Percentiles rank a stretch among this genome's conserved stretches.
Evolutionary conservation across 176 grass and related monocot genomes (phyloP).

Genomic region (Poa pratensis): DNA sequence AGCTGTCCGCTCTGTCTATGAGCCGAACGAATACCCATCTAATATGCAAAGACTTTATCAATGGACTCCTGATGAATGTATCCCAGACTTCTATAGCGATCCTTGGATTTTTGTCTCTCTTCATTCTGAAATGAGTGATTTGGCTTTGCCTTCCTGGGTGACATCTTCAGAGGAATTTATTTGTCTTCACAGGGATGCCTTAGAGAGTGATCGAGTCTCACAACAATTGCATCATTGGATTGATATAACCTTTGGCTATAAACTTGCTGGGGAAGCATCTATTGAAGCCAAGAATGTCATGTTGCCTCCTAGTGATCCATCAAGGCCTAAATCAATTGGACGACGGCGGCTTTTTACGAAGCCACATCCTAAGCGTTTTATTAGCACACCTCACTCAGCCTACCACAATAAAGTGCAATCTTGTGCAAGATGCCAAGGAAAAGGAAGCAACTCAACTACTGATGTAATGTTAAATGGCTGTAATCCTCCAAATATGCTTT

Average conservation of each 20-base stretch:
- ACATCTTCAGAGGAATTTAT: constrained; percentile 83
- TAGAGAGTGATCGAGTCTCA: constrained; percentile 91
- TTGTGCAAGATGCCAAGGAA: constrained; percentile 58
- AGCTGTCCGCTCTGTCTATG: constrained; percentile 88
- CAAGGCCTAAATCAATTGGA: constrained; percentile 77
- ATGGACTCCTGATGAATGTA: constrained; percentile 97
- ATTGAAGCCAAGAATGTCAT: constrained; percentile 95
- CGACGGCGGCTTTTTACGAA: constrained; percentile 79
- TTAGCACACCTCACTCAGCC: constrained; percentile 48
- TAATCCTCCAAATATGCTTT: constrained; percentile 34
- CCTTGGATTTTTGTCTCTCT: constrained; percentile 79
- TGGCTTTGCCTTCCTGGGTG: constrained; percentile 85
- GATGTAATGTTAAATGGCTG: constrained; percentile 22
- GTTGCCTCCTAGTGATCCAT: constrained; percentile 79
- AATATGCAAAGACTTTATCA: constrained; percentile 95
- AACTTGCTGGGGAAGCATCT: constrained; percentile 84
- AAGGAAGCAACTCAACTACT: constrained; percentile 30
- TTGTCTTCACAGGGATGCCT: constrained; percentile 78
- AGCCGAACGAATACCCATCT: constrained; percentile 96
- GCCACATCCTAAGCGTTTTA: constrained; percentile 75
- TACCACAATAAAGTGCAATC: constrained; percentile 60
- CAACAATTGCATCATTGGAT: constrained; percentile 93
- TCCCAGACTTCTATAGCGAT: constrained; percentile 94
- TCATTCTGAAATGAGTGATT: constrained; percentile 94
- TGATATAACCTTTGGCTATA: constrained; percentile 98